Evolutionary conservation across 1,284 basidiomycete species (phyloP), one percentile per base, ranked within the genome.

Genomic region (Cystobasidiaceae sp.): DNA sequence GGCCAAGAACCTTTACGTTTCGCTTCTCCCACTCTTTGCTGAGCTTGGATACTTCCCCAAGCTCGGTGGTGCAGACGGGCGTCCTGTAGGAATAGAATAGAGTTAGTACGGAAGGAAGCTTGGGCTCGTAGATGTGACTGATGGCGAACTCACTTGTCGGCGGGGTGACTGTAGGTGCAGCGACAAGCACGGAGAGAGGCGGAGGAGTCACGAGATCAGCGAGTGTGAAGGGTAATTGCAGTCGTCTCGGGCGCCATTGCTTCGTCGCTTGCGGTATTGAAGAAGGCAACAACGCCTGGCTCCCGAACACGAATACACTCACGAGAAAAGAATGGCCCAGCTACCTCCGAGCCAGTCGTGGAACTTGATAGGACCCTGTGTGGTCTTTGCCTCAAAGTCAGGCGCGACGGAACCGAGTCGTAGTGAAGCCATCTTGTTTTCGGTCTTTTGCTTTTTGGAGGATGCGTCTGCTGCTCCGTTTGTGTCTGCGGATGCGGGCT

Each of bases 241-340:
- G n/a, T n/a, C n/a, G n/a, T n/a, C n/a, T n/a, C n/a, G n/a, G n/a
- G n/a, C n/a, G n/a, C n/a, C n/a, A n/a, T n/a, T n/a, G n/a, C n/a
- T n/a, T n/a, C n/a, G n/a, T n/a, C n/a, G n/a, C n/a, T n/a, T n/a
- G n/a, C n/a, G n/a, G n/a, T n/a, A n/a, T n/a, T n/a, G n/a, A n/a
- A n/a, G n/a, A n/a, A n/a, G n/a, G n/a, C n/a, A n/a, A n/a, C n/a
- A n/a, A n/a, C n/a, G n/a, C n/a, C n/a, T n/a, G n/a, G n/a, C n/a
- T n/a, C n/a, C n/a, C n/a, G n/a, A n/a, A n/a, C n/a, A n/a, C n/a
- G 28, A 15, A 50, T 4, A 23, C 75, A 82, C 73, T 81, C 81
- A 67, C 88, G 89, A 92, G 83, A 96, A 96, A 66, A 96, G 81
- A 75, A 94, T 81, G 54, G 83, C 89, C 94, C 96, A 99, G 33